Base-by-base conservation (phyloP, 257 asterid species). In the Penstemon eatonii region DNA sequence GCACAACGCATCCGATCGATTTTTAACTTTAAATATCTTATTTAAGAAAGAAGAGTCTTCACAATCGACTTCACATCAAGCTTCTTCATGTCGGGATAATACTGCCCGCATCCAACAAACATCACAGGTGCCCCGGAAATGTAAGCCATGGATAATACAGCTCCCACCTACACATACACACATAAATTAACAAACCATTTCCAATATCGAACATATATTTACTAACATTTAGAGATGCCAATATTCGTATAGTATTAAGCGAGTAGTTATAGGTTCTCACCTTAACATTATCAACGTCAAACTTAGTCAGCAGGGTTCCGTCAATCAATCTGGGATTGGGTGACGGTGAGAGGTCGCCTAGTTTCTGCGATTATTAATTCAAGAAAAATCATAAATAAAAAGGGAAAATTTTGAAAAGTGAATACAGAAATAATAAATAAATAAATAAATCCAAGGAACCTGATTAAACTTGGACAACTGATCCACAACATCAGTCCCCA, bases 401-500 rank as follows among this genome's bases (percentile, higher is more conserved):
- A 43, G 10, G 4, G 5, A 19, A 25, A 25, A 25, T 25, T 25
- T 25, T 4, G 33, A 9, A 7, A 12, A 38, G 12, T 62, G 13
- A 44, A 0, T 36, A 13, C 13, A 15, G 15, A 46, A 54, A 50
- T n/a, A 25, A 25, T 25, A 25, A 25, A 25, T 25, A 25, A 25
- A 25, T 25, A 56, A 37, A 47, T 72, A 41, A 15, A 40, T 6
- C 63, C 39, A 56, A 88, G 33, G 33, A 25, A 25, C 99, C 96
- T 90, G 96, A 80, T 93, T 93, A 65, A 93, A 93, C 78, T 93
- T 93, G 5, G 96, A 84, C 71, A 93, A 58, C 69, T 93, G 99
- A 78, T 93, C 99, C 4, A 93, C 97, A 33, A 92, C 99, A 60
- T 93, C 99, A 45, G 90, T 93, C 57, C 99, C 97, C 54, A 93